A percentile compares a stretch with the other conserved stretches of the same genome.
Conservation (phyloP, 2,329 filamentous ascomycete genomes). For the Colletotrichum coccodes region DNA sequence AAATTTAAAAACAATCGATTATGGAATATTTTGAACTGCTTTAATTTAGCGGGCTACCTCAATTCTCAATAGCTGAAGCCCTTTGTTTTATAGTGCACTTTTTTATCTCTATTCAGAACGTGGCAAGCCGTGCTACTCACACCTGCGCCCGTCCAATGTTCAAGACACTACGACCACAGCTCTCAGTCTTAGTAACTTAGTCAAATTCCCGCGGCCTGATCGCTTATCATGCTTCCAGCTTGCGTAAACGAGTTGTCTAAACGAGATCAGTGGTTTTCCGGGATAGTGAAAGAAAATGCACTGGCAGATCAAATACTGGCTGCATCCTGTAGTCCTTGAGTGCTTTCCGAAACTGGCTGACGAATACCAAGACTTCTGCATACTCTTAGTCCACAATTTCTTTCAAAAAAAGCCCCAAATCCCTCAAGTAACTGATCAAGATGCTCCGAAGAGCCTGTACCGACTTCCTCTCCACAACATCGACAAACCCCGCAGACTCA, state of each 20-base stretch:
- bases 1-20: too few species aligned
- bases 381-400: slow-evolving; percentile 42
- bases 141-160: too few species aligned
- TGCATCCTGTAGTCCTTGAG: slow-evolving; percentile 3
- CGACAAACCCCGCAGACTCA: slow-evolving; percentile 38
- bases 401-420: slow-evolving; percentile 39
- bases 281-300: not conserved
- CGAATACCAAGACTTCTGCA: slow-evolving; percentile 39
- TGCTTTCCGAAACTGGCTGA: slow-evolving; percentile 33
- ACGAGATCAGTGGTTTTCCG: not conserved
- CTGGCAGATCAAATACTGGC: slow-evolving; percentile 9
- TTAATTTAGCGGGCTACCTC: too few species aligned
- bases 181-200: too few species aligned
- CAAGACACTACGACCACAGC: too few species aligned
- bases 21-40: too few species aligned
- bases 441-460: slow-evolving; percentile 34
- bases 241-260: slow-evolving; percentile 22
- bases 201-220: too few species aligned
- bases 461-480: slow-evolving; percentile 30
- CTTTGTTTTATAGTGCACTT: too few species aligned
- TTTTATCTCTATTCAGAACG: too few species aligned
- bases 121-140: too few species aligned
- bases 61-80: too few species aligned
- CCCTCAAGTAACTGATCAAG: slow-evolving; percentile 40
- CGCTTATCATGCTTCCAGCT: not conserved